Conservation (phyloP, 768 basidiomycete species). For the Glaciozyma martinii region DNA sequence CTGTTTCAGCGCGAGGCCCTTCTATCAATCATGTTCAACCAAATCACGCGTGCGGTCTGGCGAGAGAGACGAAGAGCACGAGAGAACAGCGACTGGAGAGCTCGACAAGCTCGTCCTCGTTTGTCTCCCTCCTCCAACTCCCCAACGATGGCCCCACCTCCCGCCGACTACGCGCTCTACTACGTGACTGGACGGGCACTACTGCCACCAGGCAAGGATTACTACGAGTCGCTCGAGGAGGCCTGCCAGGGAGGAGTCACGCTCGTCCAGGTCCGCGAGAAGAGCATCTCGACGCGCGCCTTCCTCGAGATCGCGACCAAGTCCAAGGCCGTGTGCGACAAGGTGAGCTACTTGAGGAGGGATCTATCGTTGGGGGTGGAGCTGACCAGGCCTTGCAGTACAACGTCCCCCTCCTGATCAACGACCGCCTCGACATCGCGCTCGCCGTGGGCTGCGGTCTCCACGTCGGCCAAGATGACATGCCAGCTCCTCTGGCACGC, state of each 20-base stretch:
- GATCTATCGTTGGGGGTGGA: not conserved
- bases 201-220: conserved; percentile 54
- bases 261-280: conserved; percentile 66
- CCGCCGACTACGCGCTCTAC: conserved; percentile 53
- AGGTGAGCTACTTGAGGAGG: conserved; percentile 34
- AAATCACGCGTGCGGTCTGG: no score
- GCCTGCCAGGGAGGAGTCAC: conserved; percentile 82
- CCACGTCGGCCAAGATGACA: conserved; percentile 83
- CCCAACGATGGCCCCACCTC: conserved; percentile 26
- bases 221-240: conserved; percentile 65
- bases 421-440: conserved; percentile 67
- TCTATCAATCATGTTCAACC: no score
- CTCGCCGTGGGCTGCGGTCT: conserved; percentile 50
- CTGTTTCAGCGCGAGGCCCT: no score
- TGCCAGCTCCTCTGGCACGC: conserved; percentile 56
- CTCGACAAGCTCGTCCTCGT: no score
- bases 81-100: no score
- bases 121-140: no score
- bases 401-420: conserved; percentile 73
- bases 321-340: conserved; percentile 63
- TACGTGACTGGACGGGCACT: conserved; percentile 75
- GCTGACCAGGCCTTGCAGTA: conserved; percentile 41
- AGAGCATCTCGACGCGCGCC: conserved; percentile 70
- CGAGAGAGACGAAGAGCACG: no score
- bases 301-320: conserved; percentile 64